These are phyloP conservation scores for Elongisporangium undulatum DNA, from an alignment of 352 stramenopile species.

Conservation along the genomic window DNA sequence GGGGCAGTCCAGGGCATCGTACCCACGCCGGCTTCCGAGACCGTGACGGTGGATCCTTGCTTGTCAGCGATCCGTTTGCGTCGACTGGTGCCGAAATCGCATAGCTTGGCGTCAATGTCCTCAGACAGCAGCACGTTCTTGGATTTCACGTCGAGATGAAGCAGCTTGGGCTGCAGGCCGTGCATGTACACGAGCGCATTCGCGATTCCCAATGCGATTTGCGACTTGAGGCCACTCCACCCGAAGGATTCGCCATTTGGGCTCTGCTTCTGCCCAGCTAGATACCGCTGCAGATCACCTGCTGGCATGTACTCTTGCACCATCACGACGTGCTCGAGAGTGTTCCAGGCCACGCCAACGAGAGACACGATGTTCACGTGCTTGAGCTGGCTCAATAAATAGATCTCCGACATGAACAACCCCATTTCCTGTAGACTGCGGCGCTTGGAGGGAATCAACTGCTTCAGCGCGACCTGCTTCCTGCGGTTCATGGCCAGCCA, in stretches of 20 bases:
- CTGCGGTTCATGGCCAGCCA: constrained; percentile 60
- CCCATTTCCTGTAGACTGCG: constrained; percentile 56
- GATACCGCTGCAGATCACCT: constrained; percentile 59
- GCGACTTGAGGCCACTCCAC: constrained; percentile 48
- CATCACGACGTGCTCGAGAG: constrained; percentile 66
- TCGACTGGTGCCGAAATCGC: constrained; percentile 51
- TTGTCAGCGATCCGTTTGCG: constrained; percentile 36
- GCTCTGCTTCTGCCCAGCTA: constrained; percentile 21
- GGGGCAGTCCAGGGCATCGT: constrained; percentile 67
- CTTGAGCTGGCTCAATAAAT: constrained; percentile 64
- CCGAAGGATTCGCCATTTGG: constrained; percentile 21
- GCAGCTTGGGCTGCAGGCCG: constrained; percentile 58
- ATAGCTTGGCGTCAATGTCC: constrained; percentile 45
- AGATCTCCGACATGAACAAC: constrained; percentile 73
- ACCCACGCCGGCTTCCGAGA: constrained; percentile 21
- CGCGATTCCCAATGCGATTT: constrained; percentile 48
- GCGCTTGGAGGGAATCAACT: constrained; percentile 49
- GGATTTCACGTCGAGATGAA: constrained; percentile 88
- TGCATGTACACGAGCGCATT: constrained; percentile 81
- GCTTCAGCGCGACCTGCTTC: constrained; percentile 58
- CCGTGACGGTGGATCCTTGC: constrained; percentile 33
- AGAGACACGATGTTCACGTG: constrained; percentile 65
- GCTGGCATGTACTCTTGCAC: constrained; percentile 71
- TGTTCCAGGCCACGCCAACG: constrained; percentile 63
- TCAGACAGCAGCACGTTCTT: constrained; percentile 77